Base-by-base conservation (phyloP, 768 basidiomycete genomes). In the Boletus tomentosulus region DNA sequence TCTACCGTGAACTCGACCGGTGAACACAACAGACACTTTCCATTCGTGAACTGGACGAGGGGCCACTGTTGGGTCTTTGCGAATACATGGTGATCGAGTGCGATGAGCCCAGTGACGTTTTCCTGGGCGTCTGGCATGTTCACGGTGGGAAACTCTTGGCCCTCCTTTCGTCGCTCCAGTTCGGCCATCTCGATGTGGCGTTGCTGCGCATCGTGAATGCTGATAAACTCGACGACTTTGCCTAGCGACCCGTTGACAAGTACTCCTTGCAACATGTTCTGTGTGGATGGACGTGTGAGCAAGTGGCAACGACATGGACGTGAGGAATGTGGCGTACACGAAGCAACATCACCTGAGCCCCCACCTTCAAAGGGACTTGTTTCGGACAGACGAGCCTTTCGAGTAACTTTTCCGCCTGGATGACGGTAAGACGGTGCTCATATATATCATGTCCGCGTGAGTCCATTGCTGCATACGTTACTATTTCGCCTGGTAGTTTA, bases 161-260 rank as follows among this genome's bases (percentile, higher is more conserved):
- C 53, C 25, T 63, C 59, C 38, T 56, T 60, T 12, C 48, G 51
- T 42, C 57, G 60, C 15, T 66, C 69, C 54, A 63, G 6, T 2
- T 72, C 57, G 2, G 73, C 69, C 5, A 75, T 61, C 16, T 48
- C 57, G 19, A 73, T 65, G 37, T 57, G 48, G 16, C 61, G 59
- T 11, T 46, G 1, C 31, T 57, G 57, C 2, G 74, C 74, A 8
- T 74, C 70, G 22, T 62, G 66, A 27, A 58, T 19, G 16, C 60
- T 44, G 25, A 64, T 56, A 49, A 76, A 74, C 25, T 68, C 70
- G 7, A 65, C 33, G 19, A 99, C 81, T 44, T 81, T 84, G 11
- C 96, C 97, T 73, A 97, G 85, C 46, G 86, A 91, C 0, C 96
- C 96, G 63, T 99, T 99, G 50, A 98, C 97, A 27, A 74, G 64